Base-by-base conservation (phyloP, 2,329 filamentous ascomycete species). In the Calonectria leucothoes region DNA sequence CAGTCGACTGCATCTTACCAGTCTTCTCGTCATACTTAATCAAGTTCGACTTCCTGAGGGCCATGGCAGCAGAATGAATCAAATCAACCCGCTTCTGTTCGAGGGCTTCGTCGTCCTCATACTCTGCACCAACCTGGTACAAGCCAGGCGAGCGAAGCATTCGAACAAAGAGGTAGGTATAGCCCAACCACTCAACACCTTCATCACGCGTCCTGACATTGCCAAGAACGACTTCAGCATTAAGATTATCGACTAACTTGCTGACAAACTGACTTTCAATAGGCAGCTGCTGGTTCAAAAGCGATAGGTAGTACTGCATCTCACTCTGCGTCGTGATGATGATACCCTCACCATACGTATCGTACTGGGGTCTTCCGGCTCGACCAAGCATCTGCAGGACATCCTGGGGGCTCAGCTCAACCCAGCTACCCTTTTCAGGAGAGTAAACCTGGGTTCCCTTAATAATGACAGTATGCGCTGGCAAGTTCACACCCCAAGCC, bases 371-470 rank as follows among this genome's bases (percentile, higher is more conserved):
- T 78, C 97, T 92, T 83, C 97, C 97, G 68, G 97, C 97, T 89
- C 97, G 95, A 82, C 97, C 97, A 81, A 99, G 92, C 97, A 99
- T 99, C 84, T 99, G 97, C 65, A 99, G 89, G 42, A 99, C 96
- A 86, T 99, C 97, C 83, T 99, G 97, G 15, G 97, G 97, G 81
- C 96, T 98, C 68, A 99, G 86, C 83, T 99, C 97, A 25, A 99
- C 96, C 96, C 97, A 99, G 84, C 94, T 97, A 87, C 97, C 97
- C 87, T 98, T 98, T 83, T 99, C 97, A 0, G 97, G 97, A 0
- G 97, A 98, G 86, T 99, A 99, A 25, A 99, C 94, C 82, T 98
- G 95, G 1, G 97, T 99, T 69, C 97, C 97, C 86, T 99, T 99
- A 88, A 99, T 99, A 82, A 99, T 96, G 81, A 99, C 97, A 0